These are phyloP conservation scores for Wickerhamiella dianesei DNA, from an alignment of 805 yeast genomes.

Conservation along the genomic window DNA sequence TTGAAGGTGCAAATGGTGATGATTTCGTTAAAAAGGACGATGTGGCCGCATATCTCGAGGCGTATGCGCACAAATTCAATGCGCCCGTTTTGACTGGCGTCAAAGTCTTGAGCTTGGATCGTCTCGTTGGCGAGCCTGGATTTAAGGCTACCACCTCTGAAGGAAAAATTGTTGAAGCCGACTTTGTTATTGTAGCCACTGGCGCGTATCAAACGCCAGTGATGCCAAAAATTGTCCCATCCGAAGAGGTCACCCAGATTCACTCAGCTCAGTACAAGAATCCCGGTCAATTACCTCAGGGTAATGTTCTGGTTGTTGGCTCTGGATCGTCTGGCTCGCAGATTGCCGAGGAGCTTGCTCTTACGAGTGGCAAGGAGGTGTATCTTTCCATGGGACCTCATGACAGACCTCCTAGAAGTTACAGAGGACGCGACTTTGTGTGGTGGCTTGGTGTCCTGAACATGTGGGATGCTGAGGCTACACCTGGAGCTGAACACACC, in stretches of 20 bases:
- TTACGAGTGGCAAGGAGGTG: conserved; percentile 1
- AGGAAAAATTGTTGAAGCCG: background rate
- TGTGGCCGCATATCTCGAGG: conserved; percentile 10
- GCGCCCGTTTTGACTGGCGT: conserved; percentile 9
- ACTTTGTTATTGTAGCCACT: conserved; percentile 11
- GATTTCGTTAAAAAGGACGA: conserved; percentile 8
- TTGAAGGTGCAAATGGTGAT: conserved; percentile 3
- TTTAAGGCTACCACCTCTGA: conserved; percentile 5
- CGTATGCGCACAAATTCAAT: conserved; percentile 7
- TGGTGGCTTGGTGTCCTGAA: conserved; percentile 17
- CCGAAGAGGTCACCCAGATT: conserved; percentile 4
- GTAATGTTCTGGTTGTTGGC: conserved; percentile 13
- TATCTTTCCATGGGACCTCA: conserved; percentile 14
- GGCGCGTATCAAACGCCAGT: conserved; percentile 14
- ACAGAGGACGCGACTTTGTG: conserved; percentile 15
- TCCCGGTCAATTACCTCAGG: conserved; percentile 10
- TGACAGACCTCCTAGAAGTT: conserved; percentile 14
- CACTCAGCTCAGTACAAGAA: conserved; percentile 11
- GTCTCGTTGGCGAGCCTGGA: background rate
- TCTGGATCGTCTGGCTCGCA: conserved; percentile 16
- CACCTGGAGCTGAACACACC: conserved; percentile 8
- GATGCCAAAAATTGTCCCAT: conserved; percentile 10
- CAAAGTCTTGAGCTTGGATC: conserved; percentile 4
- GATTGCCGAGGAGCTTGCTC: conserved; percentile 13
- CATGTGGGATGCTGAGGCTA: conserved; percentile 14